Percentiles rank a stretch among this genome's conserved stretches.
phyloP scores from a whole-genome alignment of 108 stramenopile species.

The Nitzschia putrida region DNA sequence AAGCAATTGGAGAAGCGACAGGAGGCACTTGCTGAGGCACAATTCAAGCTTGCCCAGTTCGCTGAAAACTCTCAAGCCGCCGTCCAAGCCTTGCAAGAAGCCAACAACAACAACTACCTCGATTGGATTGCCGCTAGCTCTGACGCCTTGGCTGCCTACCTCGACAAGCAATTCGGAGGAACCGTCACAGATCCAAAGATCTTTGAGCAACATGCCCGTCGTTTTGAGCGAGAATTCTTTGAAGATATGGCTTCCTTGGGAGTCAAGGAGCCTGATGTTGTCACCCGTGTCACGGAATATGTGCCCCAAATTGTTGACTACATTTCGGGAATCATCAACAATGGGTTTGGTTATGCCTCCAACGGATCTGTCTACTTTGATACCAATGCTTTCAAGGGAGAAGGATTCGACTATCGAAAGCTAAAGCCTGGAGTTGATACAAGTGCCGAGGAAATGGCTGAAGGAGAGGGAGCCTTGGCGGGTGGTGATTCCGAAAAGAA shows the following conservation, averaged over 20 bases:
- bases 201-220: constrained; percentile 74
- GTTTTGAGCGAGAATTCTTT: constrained; percentile 93
- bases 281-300: constrained; percentile 96
- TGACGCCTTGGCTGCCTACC: constrained; percentile 62
- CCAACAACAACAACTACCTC: constrained; percentile 14
- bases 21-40: constrained; percentile 49
- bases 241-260: constrained; percentile 93
- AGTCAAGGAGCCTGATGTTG: constrained; percentile 82
- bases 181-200: constrained; percentile 77
- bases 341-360: constrained; percentile 91
- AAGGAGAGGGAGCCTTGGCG: constrained; percentile 92
- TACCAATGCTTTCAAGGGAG: constrained; percentile 73
- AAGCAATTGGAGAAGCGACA: constrained; percentile 44
- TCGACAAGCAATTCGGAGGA: constrained; percentile 68
- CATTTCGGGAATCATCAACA: constrained; percentile 85
- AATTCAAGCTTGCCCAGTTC: constrained; percentile 57
- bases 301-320: constrained; percentile 91
- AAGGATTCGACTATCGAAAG: constrained; percentile 72
- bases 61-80: constrained; percentile 46
- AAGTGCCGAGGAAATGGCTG: constrained; percentile 87
- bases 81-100: constrained; percentile 41
- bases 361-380: constrained; percentile 96
- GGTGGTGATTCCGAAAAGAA: constrained; percentile 75
- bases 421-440: constrained; percentile 67
- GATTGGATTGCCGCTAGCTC: constrained; percentile 58